Evolutionary conservation across 805 yeast species (phyloP).

Genomic region (Candida vaughaniae): DNA sequence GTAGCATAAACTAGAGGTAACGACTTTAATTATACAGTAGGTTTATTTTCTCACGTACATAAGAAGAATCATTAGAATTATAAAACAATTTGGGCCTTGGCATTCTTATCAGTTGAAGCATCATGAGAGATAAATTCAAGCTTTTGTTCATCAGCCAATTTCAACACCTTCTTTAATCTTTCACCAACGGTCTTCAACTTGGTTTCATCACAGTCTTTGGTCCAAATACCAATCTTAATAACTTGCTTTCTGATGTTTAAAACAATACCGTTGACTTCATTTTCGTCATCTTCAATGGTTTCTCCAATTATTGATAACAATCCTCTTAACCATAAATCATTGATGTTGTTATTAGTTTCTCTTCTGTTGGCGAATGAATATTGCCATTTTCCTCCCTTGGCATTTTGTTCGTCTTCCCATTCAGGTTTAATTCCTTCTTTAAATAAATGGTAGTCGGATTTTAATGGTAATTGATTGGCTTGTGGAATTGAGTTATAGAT

Average conservation of each 20-base stretch:
- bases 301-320: constrained; percentile 92
- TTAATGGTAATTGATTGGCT: constrained; percentile 85
- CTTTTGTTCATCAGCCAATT: constrained; percentile 68
- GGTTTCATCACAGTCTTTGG: constrained; percentile 67
- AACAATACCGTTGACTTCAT: constrained; percentile 93
- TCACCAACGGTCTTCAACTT: constrained; percentile 76
- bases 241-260: constrained; percentile 81
- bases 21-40: too few species aligned
- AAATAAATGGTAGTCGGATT: constrained; percentile 93
- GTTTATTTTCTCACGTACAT: too few species aligned
- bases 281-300: constrained; percentile 78
- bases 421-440: constrained; percentile 94
- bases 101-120: constrained; percentile 43
- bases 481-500: constrained; percentile 90
- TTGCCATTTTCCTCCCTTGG: constrained; percentile 92
- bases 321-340: constrained; percentile 89
- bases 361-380: constrained; percentile 66
- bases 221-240: constrained; percentile 90
- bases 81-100: constrained; percentile 34
- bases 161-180: constrained; percentile 81
- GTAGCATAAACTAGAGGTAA: too few species aligned
- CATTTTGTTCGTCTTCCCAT: constrained; percentile 92
- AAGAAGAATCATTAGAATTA: constrained; percentile 15
- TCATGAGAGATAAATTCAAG: constrained; percentile 79
- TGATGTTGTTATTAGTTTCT: constrained; percentile 59